phyloP scores from a whole-genome alignment of 371 early-diverging fungal species.

The Aphelidium insulamus region DNA sequence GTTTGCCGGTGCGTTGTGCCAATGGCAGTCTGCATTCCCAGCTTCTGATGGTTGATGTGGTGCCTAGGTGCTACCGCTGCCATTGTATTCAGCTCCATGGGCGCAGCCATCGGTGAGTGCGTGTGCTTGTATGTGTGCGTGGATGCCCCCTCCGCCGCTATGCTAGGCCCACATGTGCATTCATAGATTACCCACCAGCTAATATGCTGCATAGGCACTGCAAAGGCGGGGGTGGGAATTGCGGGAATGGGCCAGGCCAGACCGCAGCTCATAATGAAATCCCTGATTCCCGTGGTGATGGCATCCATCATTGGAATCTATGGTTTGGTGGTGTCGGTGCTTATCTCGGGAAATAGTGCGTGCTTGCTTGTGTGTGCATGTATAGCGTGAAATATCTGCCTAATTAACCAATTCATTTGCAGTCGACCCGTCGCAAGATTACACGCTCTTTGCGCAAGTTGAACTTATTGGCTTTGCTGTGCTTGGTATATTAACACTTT shows the following conservation, averaged over 20 bases:
- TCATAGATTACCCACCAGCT: neutral
- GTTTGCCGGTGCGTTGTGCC: too few species aligned
- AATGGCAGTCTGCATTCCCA: too few species aligned
- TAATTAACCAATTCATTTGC: slow-evolving; percentile 1
- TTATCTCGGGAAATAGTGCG: slow-evolving; percentile 64
- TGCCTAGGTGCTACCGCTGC: slow-evolving; percentile 36
- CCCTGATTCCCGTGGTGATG: slow-evolving; percentile 87
- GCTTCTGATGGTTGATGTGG: too few species aligned
- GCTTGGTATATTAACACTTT: slow-evolving; percentile 2
- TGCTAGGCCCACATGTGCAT: slow-evolving; percentile 1
- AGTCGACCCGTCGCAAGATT: slow-evolving; percentile 6
- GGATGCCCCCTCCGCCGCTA: neutral
- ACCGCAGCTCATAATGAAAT: slow-evolving; percentile 81
- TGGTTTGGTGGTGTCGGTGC: slow-evolving; percentile 82
- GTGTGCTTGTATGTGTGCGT: neutral
- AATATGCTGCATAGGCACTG: slow-evolving; percentile 88
- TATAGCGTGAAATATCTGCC: slow-evolving; percentile 4
- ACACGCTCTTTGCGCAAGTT: slow-evolving; percentile 9
- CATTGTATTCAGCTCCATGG: slow-evolving; percentile 31
- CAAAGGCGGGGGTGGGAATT: slow-evolving; percentile 90
- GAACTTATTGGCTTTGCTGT: neutral
- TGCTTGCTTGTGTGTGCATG: slow-evolving; percentile 4
- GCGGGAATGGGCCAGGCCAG: slow-evolving; percentile 83
- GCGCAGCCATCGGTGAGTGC: neutral
- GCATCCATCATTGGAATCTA: slow-evolving; percentile 96